A percentile compares a stretch with the other conserved stretches of the same genome.
Evolutionary conservation across 2,329 filamentous ascomycete genomes (phyloP).

Genomic region (Aspergillus pseudoterreus): DNA sequence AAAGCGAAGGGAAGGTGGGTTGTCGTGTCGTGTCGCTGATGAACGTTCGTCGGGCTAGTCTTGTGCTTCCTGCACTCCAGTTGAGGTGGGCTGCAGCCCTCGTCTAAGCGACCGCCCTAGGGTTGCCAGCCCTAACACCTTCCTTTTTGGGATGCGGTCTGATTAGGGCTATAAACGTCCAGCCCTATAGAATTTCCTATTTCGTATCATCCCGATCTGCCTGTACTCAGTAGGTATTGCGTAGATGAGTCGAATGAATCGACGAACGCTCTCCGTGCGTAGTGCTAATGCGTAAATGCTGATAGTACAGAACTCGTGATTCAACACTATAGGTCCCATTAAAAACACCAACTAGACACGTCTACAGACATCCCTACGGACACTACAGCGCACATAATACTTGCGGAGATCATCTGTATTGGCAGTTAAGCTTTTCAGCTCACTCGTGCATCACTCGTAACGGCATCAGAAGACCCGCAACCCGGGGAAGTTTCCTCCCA

Average conservation of each 20-base stretch:
- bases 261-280: no score
- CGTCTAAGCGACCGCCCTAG: constrained; percentile 41
- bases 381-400: neutral
- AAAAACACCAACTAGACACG: neutral
- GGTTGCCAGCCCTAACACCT: constrained; percentile 36
- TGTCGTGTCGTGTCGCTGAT: constrained; percentile 38
- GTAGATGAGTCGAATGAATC: no score
- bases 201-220: neutral
- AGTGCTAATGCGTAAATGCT: no score
- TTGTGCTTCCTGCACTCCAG: constrained; percentile 25
- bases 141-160: neutral
- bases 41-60: constrained; percentile 24
- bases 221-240: neutral
- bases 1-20: constrained; percentile 42
- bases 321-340: neutral
- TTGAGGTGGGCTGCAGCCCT: constrained; percentile 34
- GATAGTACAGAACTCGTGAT: no score
- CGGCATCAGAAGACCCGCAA: constrained; percentile 34
- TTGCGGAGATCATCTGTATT: constrained; percentile 35
- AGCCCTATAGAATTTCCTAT: constrained; percentile 9
- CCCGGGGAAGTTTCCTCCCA: constrained; percentile 25
- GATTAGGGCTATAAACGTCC: constrained; percentile 2
- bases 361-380: neutral
- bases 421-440: constrained; percentile 31
- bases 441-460: constrained; percentile 34